These are phyloP conservation scores for Adansonia rubrostipa DNA, from an alignment of 441 rosid species.

Conservation along the genomic window DNA sequence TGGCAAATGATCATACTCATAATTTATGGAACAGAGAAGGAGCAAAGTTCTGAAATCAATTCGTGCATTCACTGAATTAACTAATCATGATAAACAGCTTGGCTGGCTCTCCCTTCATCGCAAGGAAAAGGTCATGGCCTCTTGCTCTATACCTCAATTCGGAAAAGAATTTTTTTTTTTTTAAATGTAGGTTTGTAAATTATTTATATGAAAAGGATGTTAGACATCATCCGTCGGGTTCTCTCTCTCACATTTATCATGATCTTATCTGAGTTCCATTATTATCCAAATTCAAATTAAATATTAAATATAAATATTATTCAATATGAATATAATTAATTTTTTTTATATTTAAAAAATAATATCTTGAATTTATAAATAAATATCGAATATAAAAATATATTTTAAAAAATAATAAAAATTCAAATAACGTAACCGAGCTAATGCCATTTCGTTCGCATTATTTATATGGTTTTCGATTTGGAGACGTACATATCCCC, in stretches of 20 bases:
- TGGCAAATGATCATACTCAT: slow-evolving; percentile 14
- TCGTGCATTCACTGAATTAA: neutral
- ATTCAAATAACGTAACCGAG: no score
- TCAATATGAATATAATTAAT: no score
- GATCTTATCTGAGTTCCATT: no score
- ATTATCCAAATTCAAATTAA: no score
- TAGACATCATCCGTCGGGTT: neutral
- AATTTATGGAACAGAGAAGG: neutral
- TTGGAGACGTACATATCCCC: slow-evolving; percentile 21
- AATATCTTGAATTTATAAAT: no score
- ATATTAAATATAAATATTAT: no score
- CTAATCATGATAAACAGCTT: neutral
- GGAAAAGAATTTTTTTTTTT: neutral
- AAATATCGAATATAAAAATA: no score
- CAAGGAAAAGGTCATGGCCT: neutral
- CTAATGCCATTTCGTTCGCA: slow-evolving; percentile 10
- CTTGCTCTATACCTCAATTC: neutral
- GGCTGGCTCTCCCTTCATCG: neutral
- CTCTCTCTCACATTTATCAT: neutral
- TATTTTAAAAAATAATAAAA: no score
- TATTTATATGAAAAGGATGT: neutral
- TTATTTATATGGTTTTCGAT: slow-evolving; percentile 18
- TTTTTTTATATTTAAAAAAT: no score
- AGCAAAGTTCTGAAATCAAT: neutral
- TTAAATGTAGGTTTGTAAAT: neutral